Evolutionary conservation across 2,329 filamentous ascomycete genomes (phyloP).

Genomic region (Penicillium sp.): DNA sequence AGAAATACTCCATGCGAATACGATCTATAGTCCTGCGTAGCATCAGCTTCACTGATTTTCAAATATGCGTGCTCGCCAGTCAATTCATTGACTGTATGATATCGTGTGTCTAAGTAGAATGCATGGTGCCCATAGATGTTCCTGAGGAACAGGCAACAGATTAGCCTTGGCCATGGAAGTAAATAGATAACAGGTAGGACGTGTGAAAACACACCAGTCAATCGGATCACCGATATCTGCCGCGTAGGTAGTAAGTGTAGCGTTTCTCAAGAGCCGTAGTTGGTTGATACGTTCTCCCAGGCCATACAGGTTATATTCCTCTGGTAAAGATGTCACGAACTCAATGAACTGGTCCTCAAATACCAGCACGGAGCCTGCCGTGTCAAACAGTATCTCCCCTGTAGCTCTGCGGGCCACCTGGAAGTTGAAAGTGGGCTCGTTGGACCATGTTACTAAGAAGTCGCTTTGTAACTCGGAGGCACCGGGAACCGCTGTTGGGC

Average conservation of each 20-base stretch:
- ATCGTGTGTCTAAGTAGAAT: constrained; percentile 79
- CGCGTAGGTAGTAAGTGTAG: constrained; percentile 70
- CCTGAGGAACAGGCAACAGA: constrained; percentile 23
- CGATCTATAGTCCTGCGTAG: constrained; percentile 63
- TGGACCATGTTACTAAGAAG: constrained; percentile 60
- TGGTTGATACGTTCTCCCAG: constrained; percentile 75
- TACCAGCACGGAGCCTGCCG: constrained; percentile 66
- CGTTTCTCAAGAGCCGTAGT: constrained; percentile 73
- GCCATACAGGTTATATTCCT: constrained; percentile 77
- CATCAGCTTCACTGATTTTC: constrained; percentile 58
- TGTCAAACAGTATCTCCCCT: constrained; percentile 72
- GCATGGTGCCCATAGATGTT: constrained; percentile 81
- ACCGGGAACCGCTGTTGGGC: constrained; percentile 55
- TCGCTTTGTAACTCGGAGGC: constrained; percentile 44
- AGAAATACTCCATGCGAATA: constrained; percentile 78
- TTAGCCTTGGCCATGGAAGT: not conserved
- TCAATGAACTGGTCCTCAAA: constrained; percentile 82
- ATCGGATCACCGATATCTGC: constrained; percentile 67
- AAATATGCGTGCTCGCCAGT: constrained; percentile 58
- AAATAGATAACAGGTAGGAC: not conserved
- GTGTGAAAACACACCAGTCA: constrained; percentile 42
- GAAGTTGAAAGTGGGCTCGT: constrained; percentile 63
- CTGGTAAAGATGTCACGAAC: constrained; percentile 67
- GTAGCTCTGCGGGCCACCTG: constrained; percentile 61
- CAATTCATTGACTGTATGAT: constrained; percentile 62